Evolutionary conservation across 371 early-diverging fungal genomes (phyloP), one percentile per base, ranked within the genome.

Genomic region (Pancytospora philotis): DNA sequence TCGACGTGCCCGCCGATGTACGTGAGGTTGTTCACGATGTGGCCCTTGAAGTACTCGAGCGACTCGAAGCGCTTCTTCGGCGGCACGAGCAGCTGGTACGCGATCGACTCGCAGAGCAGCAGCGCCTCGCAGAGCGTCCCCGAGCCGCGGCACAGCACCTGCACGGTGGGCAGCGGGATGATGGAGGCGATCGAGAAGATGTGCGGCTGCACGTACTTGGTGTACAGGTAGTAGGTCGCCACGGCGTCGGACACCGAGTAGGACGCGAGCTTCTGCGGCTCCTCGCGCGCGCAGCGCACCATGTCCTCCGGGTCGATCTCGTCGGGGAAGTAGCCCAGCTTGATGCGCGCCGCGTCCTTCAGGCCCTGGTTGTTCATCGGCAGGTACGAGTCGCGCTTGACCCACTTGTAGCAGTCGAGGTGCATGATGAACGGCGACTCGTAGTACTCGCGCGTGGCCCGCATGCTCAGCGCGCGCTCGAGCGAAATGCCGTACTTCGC

Each of bases 191-290:
- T 84, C 2, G 98, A 97, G 77, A 95, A 98, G 53, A 95, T 92
- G 76, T 97, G 97, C 3, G 95, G 92, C 80, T 95, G 90, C 6
- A 98, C 95, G 78, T 95, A 95, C 83, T 97, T 95, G 89, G 93
- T 91, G 78, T 95, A 97, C 0, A 98, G 83, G 71, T 93, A 93
- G 79, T 95, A 97, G 0, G 97, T 96, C 0, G 97, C 97, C 0
- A 98, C 94, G 2, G 97, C 96, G 84, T 98, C 99, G 57, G 97
- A 95, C 30, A 97, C 99, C 16, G 96, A 95, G 79, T 97, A 97
- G 61, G 92, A 90, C 6, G 97, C 93, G 53, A 98, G 82, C n/a
- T 83, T 86, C 74, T 94, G 92, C 2, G 98, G 98, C 48, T 89
- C 83, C 74, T 93, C 92, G 1, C 84, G 73, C 0, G 97, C 97